These are phyloP conservation scores for Solanum gracilifrons DNA, from an alignment of 257 asterid species.

Conservation along the genomic window DNA sequence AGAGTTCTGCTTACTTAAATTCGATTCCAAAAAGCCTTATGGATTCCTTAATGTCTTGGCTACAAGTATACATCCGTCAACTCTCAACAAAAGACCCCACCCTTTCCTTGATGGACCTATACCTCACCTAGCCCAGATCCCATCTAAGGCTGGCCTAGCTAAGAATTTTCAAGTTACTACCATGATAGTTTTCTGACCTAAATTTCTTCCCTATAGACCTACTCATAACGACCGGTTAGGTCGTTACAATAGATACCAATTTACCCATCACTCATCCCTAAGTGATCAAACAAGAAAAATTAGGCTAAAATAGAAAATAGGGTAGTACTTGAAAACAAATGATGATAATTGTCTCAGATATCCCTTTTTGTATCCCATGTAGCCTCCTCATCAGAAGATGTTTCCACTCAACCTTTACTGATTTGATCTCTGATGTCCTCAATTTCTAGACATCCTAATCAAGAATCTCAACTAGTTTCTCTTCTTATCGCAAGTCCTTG, in stretches of 20 bases:
- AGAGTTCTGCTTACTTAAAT: too few relatives aligned
- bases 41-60: neutral
- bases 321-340: neutral
- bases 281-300: neutral
- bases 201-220: too few relatives aligned
- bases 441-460: neutral
- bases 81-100: neutral
- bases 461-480: neutral
- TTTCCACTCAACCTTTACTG: neutral
- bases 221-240: too few relatives aligned
- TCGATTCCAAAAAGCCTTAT: too few relatives aligned
- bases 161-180: neutral
- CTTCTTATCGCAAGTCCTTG: neutral
- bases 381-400: neutral
- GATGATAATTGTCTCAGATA: neutral
- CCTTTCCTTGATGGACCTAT: neutral
- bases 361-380: neutral
- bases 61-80: neutral
- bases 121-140: too few relatives aligned
- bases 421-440: neutral
- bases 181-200: neutral
- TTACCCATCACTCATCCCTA: neutral
- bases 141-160: too few relatives aligned
- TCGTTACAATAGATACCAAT: too few relatives aligned
- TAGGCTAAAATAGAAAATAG: neutral